Conservation (phyloP, 1,284 basidiomycete species). For the Cryptococcus amylolentus region DNA sequence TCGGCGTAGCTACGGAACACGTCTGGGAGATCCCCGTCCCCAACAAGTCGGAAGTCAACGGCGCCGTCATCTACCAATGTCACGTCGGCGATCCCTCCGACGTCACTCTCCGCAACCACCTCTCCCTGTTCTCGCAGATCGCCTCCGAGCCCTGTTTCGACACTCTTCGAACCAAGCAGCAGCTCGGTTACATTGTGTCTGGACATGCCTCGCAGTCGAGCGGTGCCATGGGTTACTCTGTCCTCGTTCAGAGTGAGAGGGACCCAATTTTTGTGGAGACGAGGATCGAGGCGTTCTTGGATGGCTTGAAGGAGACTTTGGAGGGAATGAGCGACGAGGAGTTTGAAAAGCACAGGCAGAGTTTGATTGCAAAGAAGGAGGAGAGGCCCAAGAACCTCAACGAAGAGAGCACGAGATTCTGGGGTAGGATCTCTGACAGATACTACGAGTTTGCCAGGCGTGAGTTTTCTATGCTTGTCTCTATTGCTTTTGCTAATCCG, state of each 20-base stretch:
- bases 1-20: conserved; percentile 61
- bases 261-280: conserved; percentile 78
- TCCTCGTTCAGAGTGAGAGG: conserved; percentile 88
- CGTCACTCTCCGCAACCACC: conserved; percentile 47
- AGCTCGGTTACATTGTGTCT: conserved; percentile 86
- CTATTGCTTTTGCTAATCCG: neutral
- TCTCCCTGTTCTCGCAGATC: conserved; percentile 62
- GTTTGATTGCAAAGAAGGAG: conserved; percentile 64
- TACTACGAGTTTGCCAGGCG: conserved; percentile 72
- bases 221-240: conserved; percentile 72
- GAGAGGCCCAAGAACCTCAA: conserved; percentile 70
- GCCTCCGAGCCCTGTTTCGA: conserved; percentile 90
- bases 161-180: conserved; percentile 89
- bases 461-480: conserved; percentile 44
- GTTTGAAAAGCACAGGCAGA: conserved; percentile 64
- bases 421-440: conserved; percentile 67
- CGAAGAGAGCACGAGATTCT: conserved; percentile 65
- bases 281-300: conserved; percentile 82
- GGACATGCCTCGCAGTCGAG: conserved; percentile 57
- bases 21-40: conserved; percentile 68
- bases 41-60: conserved; percentile 86
- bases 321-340: conserved; percentile 60
- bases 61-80: conserved; percentile 72
- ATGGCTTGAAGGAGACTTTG: conserved; percentile 62
- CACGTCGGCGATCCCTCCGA: conserved; percentile 60